These are phyloP conservation scores for Polychaeton citri DNA, from an alignment of 2,329 filamentous ascomycete species.

Conservation along the genomic window DNA sequence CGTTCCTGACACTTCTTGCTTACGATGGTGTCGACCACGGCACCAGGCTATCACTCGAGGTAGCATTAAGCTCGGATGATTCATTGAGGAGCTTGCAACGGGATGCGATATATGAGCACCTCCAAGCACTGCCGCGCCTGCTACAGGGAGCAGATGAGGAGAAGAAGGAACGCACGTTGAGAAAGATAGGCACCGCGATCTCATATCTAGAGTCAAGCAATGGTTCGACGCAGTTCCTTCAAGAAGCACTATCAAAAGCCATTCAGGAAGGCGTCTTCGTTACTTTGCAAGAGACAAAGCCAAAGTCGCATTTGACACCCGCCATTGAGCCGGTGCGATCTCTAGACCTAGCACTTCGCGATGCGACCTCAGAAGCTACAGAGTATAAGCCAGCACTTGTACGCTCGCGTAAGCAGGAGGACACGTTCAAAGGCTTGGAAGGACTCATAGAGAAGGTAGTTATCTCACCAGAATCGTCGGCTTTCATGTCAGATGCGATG, in stretches of 20 bases:
- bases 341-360: constrained; percentile 6
- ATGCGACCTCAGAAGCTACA: constrained; percentile 1
- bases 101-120: constrained; percentile 65
- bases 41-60: constrained; percentile 33
- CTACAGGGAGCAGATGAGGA: constrained; percentile 76
- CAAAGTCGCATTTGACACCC: constrained; percentile 10
- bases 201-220: constrained; percentile 50
- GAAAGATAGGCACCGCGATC: constrained; percentile 63
- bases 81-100: constrained; percentile 53
- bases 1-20: constrained; percentile 53
- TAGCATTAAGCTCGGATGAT: constrained; percentile 50
- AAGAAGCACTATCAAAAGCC: constrained; percentile 52
- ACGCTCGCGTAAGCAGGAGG: constrained; percentile 14
- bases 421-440: constrained; percentile 11
- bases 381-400: constrained; percentile 15
- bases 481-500: constrained; percentile 51
- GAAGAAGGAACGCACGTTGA: constrained; percentile 58
- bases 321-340: constrained; percentile 10
- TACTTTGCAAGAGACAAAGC: constrained; percentile 24
- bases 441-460: constrained; percentile 23
- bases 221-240: constrained; percentile 51
- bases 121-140: constrained; percentile 62
- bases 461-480: constrained; percentile 4
- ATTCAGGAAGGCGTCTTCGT: constrained; percentile 60
- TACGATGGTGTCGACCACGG: constrained; percentile 32